Base-by-base conservation (phyloP, 169 alveolate genomes). In the Cryptosporidium ubiquitum region DNA sequence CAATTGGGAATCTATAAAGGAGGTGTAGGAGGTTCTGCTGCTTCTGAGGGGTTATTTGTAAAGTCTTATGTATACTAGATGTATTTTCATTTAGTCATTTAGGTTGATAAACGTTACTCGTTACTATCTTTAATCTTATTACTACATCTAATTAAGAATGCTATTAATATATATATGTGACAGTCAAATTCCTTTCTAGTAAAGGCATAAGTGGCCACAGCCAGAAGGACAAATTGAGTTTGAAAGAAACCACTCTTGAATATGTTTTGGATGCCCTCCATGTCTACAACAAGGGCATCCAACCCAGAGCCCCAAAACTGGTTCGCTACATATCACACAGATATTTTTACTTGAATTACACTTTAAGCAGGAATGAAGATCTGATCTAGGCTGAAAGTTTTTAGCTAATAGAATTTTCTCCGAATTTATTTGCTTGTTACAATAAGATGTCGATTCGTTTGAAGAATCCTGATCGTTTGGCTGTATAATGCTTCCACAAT, bases 1-100 rank as follows among this genome's bases (percentile, higher is more conserved):
- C 93, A 96, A 84, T 85, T 95, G 51, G 99, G 99, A 58, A 75
- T 86, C 37, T 95, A 95, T 86, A 92, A 91, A 52, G 95, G 95
- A 49, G 97, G 96, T 23, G 95, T 92, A 20, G 93, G 84, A 37
- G 95, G 93, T 69, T 37, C 89, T 44, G 73, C 73, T 31, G 89
- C 89, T 9, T 79, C 75, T 40, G 89, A 79, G 29, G 89, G 75
- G 6, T 16, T 79, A 5, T 79, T 79, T 35, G 89, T 79, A 20
- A 79, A 79, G 39, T 79, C 89, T 7, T 79, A 79, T 44, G 75
- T 79, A 5, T 79, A 79, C 51, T 79, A 79, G 68, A 16, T n/a
- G 37, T 37, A 10, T 31, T 18, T 37, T n/a, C 71, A 55, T 55
- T 55, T 55, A 26, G 66, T 55, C 7, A 2, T 35, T 10, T 55